phyloP scores from a whole-genome alignment of 306 rosid genomes.

The Morella rubra region DNA sequence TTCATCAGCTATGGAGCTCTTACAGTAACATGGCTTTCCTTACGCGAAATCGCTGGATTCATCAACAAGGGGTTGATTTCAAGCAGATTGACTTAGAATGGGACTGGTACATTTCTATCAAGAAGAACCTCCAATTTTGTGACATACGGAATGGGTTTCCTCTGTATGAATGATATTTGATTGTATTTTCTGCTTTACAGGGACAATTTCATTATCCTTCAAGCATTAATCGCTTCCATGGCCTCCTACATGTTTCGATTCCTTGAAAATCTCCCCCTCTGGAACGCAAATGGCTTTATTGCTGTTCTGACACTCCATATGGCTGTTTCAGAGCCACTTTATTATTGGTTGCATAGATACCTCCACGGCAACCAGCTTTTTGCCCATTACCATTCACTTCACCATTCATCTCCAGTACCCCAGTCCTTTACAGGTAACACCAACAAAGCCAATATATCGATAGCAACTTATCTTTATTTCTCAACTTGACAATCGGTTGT shows the following conservation, averaged over 20 bases:
- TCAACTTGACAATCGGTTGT: neutral
- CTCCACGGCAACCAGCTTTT: slow-evolving; percentile 57
- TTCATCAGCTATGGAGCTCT: slow-evolving; percentile 50
- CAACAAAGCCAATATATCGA: too few species aligned
- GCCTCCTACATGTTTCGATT: slow-evolving; percentile 48
- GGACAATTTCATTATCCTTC: slow-evolving; percentile 91
- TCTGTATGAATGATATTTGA: neutral
- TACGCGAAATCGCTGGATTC: slow-evolving; percentile 54
- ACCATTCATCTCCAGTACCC: slow-evolving; percentile 80
- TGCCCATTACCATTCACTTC: slow-evolving; percentile 66
- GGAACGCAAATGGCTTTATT: slow-evolving; percentile 65
- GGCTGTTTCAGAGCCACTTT: slow-evolving; percentile 82
- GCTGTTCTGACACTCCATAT: slow-evolving; percentile 58
- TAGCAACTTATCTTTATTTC: too few species aligned
- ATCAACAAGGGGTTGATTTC: slow-evolving; percentile 73
- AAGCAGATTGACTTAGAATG: slow-evolving; percentile 84
- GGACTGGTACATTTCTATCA: slow-evolving; percentile 57
- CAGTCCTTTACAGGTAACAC: slow-evolving; percentile 60
- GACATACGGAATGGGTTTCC: neutral
- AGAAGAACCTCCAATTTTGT: neutral
- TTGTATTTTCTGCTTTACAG: slow-evolving; percentile 28
- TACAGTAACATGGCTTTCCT: slow-evolving; percentile 66
- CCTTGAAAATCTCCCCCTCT: slow-evolving; percentile 59
- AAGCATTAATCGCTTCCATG: slow-evolving; percentile 49
- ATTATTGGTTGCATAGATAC: slow-evolving; percentile 64